These are phyloP conservation scores for Alternaria sp. DNA, from an alignment of 2,329 filamentous ascomycete species.

Conservation along the genomic window DNA sequence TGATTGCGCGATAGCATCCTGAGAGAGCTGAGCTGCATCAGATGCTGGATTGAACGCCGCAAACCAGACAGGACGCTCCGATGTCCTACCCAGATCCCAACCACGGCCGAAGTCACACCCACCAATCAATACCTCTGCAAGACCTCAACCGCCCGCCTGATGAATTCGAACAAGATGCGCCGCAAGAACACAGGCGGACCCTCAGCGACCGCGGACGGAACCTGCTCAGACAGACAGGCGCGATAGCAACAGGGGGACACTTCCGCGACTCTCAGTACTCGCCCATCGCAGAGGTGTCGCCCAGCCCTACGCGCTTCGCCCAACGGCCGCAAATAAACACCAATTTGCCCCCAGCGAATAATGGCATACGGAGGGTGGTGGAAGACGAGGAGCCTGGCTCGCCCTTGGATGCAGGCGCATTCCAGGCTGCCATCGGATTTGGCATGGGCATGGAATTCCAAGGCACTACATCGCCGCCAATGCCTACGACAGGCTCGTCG, in stretches of 20 bases:
- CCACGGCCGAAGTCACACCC: constrained; percentile 58
- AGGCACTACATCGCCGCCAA: constrained; percentile 47
- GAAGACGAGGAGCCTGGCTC: constrained; percentile 51
- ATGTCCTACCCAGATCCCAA: constrained; percentile 62
- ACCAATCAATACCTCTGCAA: constrained; percentile 76
- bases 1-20: constrained; percentile 33
- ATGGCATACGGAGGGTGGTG: constrained; percentile 43
- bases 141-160: constrained; percentile 57
- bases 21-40: constrained; percentile 38
- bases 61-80: constrained; percentile 41
- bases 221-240: constrained; percentile 56
- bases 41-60: constrained; percentile 40
- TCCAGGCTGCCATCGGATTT: constrained; percentile 59
- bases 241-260: constrained; percentile 53
- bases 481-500: constrained; percentile 45
- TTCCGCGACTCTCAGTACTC: constrained; percentile 58
- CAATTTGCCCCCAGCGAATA: constrained; percentile 38
- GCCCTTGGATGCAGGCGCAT: constrained; percentile 57
- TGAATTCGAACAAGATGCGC: constrained; percentile 40
- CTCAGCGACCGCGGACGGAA: constrained; percentile 60
- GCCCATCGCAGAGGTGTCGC: constrained; percentile 63
- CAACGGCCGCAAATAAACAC: constrained; percentile 49
- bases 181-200: constrained; percentile 53
- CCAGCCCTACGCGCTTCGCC: constrained; percentile 53
- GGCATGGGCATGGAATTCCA: constrained; percentile 60